Evolutionary conservation across 805 yeast species (phyloP), one percentile per base, ranked within the genome.

Genomic region (Candida oleophila): DNA sequence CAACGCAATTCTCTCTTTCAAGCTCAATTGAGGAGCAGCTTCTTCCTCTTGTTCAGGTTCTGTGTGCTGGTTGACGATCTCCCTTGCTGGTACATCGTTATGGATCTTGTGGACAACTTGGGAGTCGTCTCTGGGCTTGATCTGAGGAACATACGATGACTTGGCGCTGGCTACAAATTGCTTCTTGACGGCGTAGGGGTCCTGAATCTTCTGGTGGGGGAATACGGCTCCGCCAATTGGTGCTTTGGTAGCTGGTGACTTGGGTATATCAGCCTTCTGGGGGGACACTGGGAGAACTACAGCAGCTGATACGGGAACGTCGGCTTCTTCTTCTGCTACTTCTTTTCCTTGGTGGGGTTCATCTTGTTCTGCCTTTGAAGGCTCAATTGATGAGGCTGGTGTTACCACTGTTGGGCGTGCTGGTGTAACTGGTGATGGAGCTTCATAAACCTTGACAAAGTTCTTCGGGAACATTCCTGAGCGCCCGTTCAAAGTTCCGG

Each of bases 381-480:
- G 33, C n/a, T 48, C 32, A 14, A 37, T 48, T 4, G 44, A 44
- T 15, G 19, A 46, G 20, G 44, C 25, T 9, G 49, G 45, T 25
- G 5, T 25, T 11, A 25, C 30, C 30, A 7, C 30, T 35, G 46
- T 43, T 2, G 49, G 18, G n/a, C 43, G 34, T 15, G 52, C 50
- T 4, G 45, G 44, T n/a, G 42, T 52, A 47, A 48, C 45, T 21
- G 53, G 20, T n/a, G 21, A 11, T 32, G 22, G 11, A 3, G 52
- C 43, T 30, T 42, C 33, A 11, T 8, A 22, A 5, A 8, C 42
- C 2, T 80, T 80, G 3, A 92, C 98, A 69, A 89, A 92, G 59
- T 81, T 82, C 61, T 78, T 81, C 3, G 99, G 99, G 57, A 94
- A 94, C 70, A 91, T 83, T 5, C 99, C 99, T 18, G 78, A 65